phyloP scores from a whole-genome alignment of 805 yeast genomes.

The Metschnikowia noctiluminum region DNA sequence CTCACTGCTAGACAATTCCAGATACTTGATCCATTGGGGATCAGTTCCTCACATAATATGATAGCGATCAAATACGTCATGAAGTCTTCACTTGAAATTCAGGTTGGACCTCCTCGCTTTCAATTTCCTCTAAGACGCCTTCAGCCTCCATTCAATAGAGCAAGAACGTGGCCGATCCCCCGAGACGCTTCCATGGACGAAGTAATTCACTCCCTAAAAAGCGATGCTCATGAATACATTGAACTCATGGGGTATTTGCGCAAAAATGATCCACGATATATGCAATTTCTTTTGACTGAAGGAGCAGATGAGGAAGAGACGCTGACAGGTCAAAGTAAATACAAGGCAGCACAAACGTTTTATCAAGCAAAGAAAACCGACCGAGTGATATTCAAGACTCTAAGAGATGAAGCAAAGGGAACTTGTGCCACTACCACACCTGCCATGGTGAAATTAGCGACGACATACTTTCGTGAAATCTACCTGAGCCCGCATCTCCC shows the following conservation, averaged over 20 bases:
- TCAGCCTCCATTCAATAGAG: not conserved
- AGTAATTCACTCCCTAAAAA: not conserved
- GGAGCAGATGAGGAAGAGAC: no score
- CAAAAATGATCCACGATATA: not conserved
- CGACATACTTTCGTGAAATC: no score
- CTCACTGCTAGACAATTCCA: not conserved
- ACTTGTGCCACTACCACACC: no score
- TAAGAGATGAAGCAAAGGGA: no score
- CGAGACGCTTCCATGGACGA: not conserved
- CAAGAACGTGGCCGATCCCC: not conserved
- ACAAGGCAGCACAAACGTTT: no score
- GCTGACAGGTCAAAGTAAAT: no score
- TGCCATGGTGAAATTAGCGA: no score
- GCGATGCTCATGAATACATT: not conserved
- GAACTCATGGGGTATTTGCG: not conserved
- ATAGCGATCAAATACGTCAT: not conserved
- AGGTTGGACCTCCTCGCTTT: no score
- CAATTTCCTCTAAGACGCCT: not conserved
- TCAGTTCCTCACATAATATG: not conserved
- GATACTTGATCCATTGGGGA: not conserved
- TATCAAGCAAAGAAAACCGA: no score
- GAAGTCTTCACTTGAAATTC: not conserved
- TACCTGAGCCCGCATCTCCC: no score
- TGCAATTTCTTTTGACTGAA: no score
- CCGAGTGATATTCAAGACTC: no score